Conservation (phyloP, 2,329 filamentous ascomycete genomes). For the Emergomyces orientalis region DNA sequence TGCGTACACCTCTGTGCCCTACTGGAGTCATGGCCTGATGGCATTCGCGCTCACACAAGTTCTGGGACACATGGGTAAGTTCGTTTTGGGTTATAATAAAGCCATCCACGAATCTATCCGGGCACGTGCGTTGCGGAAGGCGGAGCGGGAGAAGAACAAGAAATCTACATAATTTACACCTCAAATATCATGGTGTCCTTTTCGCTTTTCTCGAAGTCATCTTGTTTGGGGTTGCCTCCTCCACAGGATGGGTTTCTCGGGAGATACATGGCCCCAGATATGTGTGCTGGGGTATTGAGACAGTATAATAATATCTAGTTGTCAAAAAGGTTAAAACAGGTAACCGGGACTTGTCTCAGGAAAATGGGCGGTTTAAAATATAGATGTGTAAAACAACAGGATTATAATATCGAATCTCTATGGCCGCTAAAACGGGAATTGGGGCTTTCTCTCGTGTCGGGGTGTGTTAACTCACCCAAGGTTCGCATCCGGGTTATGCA, state of each 20-base stretch:
- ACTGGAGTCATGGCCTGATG: slow-evolving; percentile 85
- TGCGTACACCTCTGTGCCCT: slow-evolving; percentile 79
- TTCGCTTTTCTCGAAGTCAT: background rate
- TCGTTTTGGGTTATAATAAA: slow-evolving; percentile 53
- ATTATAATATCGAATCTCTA: background rate
- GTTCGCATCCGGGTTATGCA: background rate
- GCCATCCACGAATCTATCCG: slow-evolving; percentile 76
- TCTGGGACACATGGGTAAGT: slow-evolving; percentile 47
- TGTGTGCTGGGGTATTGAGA: background rate
- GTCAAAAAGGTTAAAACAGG: background rate
- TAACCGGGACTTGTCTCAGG: background rate
- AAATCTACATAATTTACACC: slow-evolving; percentile 22
- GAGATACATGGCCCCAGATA: background rate
- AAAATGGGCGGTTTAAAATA: background rate
- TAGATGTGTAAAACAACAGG: background rate
- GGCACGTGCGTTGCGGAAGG: slow-evolving; percentile 72
- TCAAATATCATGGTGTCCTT: too few relatives aligned
- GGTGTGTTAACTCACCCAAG: background rate
- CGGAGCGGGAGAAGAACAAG: slow-evolving; percentile 63
- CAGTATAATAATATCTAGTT: background rate
- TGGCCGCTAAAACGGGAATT: background rate
- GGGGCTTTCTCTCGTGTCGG: background rate
- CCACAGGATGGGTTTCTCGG: background rate
- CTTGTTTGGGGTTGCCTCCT: background rate
- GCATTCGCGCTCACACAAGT: slow-evolving; percentile 65